These are phyloP conservation scores for Triglochin maritima DNA, from an alignment of 106 monocot species.

Conservation along the genomic window DNA sequence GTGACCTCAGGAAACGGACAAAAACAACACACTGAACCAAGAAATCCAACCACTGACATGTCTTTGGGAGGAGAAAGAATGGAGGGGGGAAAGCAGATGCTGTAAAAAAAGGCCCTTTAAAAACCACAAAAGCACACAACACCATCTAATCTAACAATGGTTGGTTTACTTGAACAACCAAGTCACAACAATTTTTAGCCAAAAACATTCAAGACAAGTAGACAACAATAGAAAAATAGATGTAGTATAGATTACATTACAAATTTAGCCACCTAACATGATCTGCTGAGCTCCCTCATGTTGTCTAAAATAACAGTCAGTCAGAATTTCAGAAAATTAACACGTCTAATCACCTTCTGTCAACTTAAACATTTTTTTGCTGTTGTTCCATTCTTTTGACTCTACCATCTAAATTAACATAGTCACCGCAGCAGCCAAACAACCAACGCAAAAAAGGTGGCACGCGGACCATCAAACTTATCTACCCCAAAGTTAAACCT, in stretches of 20 bases:
- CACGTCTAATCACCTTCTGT: background rate
- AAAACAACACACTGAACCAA: background rate
- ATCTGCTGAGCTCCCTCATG: background rate
- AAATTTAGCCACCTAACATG: background rate
- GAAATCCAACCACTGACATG: constrained; percentile 11
- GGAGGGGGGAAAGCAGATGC: background rate
- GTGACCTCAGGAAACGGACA: background rate
- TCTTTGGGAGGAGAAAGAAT: background rate
- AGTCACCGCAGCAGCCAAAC: background rate
- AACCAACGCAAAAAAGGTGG: background rate
- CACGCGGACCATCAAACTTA: background rate
- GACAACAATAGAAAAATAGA: constrained; percentile 1
- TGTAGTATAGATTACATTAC: background rate
- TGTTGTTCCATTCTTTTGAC: background rate
- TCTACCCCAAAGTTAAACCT: background rate
- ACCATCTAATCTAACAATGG: background rate
- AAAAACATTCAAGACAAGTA: background rate
- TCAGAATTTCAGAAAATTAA: constrained; percentile 1
- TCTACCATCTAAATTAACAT: background rate
- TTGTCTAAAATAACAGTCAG: background rate
- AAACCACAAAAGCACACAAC: background rate
- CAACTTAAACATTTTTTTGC: too few relatives aligned
- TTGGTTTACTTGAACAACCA: background rate
- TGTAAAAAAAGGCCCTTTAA: background rate
- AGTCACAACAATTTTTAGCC: background rate